Evolutionary conservation across 345 rosid species (phyloP).

Genomic region (Salix exigua): DNA sequence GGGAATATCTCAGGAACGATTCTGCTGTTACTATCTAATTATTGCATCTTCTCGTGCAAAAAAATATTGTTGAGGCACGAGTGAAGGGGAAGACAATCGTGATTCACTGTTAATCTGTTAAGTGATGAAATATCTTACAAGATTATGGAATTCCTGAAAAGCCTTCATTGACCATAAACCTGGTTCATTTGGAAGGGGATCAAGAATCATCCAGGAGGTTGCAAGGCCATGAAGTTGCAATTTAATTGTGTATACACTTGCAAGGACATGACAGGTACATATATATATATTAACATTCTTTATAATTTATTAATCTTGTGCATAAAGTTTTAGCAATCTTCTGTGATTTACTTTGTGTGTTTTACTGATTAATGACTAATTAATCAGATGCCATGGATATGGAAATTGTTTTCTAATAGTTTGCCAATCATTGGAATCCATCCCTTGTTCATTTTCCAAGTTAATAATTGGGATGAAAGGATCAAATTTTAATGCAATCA

Average conservation of each 20-base stretch:
- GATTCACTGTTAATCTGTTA: no score
- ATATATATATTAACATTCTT: not conserved
- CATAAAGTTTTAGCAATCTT: not conserved
- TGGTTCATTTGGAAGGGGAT: not conserved
- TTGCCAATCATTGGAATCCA: not conserved
- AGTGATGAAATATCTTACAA: no score
- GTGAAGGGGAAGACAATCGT: no score
- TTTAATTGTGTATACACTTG: not conserved
- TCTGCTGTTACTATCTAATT: no score
- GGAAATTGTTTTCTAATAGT: not conserved
- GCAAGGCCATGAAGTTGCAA: not conserved
- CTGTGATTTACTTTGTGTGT: not conserved
- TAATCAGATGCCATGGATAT: not conserved
- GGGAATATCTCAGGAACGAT: no score
- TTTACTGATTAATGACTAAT: not conserved
- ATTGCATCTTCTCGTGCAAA: no score
- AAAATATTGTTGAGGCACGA: no score
- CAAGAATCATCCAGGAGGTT: not conserved
- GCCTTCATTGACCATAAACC: not conserved
- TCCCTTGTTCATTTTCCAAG: no score
- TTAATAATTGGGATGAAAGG: not conserved
- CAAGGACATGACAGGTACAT: not conserved
- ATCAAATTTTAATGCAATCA: not conserved
- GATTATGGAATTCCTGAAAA: no score
- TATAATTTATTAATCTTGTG: not conserved